These are phyloP conservation scores for Solanum clarkiae DNA, from an alignment of 257 asterid genomes.

Conservation along the genomic window DNA sequence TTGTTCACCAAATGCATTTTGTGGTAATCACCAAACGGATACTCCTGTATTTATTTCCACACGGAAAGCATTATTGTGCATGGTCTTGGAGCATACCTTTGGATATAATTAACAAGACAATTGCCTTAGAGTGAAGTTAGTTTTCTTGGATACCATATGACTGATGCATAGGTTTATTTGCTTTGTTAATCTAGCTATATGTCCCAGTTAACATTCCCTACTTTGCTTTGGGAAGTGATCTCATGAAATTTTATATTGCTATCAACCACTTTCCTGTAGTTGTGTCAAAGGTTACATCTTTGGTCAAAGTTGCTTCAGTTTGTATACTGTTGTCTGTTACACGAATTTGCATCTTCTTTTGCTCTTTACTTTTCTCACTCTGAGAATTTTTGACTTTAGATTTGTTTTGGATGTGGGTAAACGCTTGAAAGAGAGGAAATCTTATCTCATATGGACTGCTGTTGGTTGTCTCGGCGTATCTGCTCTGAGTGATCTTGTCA, in stretches of 20 bases:
- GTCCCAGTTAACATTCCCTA: not conserved
- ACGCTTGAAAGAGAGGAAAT: conserved; percentile 65
- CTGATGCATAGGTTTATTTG: not conserved
- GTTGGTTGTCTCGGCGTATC: conserved; percentile 78
- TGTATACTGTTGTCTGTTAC: not conserved
- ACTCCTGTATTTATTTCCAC: not conserved
- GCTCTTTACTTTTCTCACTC: not conserved
- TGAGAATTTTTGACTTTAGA: conserved; percentile 24
- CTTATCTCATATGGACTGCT: conserved; percentile 79
- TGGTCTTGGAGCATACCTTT: not conserved
- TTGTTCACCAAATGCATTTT: not conserved
- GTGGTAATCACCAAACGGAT: not conserved
- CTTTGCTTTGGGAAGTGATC: not conserved
- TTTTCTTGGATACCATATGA: not conserved
- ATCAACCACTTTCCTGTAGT: not conserved
- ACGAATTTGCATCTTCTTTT: not conserved
- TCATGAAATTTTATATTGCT: not conserved
- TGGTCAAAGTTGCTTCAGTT: not conserved
- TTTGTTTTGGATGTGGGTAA: conserved; percentile 60
- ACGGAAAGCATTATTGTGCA: not conserved
- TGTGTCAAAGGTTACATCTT: not conserved
- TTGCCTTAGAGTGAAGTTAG: not conserved
- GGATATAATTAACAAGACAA: not conserved
- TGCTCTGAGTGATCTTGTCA: conserved; percentile 73
- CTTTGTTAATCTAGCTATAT: not conserved